Percentiles rank a stretch among this genome's conserved stretches.
phyloP scores from a whole-genome alignment of 2,329 filamentous ascomycete genomes.

The Tolypocladium tundrense region DNA sequence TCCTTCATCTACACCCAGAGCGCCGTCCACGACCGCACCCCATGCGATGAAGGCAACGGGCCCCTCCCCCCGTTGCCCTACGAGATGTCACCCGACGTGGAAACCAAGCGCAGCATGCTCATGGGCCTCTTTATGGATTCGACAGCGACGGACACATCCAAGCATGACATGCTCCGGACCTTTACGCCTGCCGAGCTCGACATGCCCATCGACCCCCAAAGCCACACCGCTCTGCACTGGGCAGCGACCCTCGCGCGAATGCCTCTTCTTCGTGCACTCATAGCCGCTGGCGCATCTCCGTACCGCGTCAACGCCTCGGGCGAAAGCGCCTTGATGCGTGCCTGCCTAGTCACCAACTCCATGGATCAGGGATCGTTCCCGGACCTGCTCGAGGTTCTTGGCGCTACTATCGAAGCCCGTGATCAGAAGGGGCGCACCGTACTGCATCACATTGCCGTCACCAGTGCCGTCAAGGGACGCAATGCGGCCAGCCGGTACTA shows the following conservation, averaged over 20 bases:
- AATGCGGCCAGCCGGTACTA: conserved; percentile 92
- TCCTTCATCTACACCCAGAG: conserved; percentile 60
- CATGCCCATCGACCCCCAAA: conserved; percentile 80
- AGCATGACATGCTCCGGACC: conserved; percentile 66
- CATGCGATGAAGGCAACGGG: conserved; percentile 40
- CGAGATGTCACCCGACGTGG: conserved; percentile 52
- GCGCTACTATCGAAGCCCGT: conserved; percentile 79
- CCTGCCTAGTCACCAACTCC: conserved; percentile 88
- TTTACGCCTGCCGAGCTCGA: conserved; percentile 77
- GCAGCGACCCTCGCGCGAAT: conserved; percentile 86
- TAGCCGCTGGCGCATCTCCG: conserved; percentile 77
- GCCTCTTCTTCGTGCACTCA: conserved; percentile 68
- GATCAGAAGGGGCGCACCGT: conserved; percentile 87
- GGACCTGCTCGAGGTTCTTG: conserved; percentile 78
- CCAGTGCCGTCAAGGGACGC: conserved; percentile 88
- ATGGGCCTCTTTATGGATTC: conserved; percentile 77
- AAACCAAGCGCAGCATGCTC: conserved; percentile 71
- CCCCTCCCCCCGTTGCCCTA: conserved; percentile 56
- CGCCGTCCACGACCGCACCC: conserved; percentile 29
- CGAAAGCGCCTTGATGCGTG: conserved; percentile 87
- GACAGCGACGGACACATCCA: conserved; percentile 56
- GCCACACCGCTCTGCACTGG: conserved; percentile 91
- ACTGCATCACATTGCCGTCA: conserved; percentile 90
- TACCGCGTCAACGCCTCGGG: conserved; percentile 81
- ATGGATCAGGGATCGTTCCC: conserved; percentile 86